phyloP scores from a whole-genome alignment of 352 stramenopile species.

The Phytophthora idaei region DNA sequence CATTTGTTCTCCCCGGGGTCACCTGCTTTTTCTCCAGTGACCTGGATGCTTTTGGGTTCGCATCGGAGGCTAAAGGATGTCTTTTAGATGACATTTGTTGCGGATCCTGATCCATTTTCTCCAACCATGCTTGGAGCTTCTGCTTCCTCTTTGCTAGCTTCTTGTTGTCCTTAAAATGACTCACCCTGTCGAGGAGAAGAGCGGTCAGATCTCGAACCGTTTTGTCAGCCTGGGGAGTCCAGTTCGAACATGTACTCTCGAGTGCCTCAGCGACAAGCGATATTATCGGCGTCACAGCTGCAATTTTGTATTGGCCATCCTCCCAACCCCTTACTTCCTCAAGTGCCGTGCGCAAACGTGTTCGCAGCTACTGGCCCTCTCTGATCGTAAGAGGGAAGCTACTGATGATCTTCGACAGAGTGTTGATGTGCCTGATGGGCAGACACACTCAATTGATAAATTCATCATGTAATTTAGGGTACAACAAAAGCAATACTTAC shows the following conservation, averaged over 20 bases:
- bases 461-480: neutral
- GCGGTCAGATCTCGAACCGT: conserved; percentile 9
- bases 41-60: neutral
- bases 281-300: conserved; percentile 5
- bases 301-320: conserved; percentile 8
- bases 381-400: conserved; percentile 12
- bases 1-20: neutral
- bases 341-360: conserved; percentile 6
- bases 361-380: conserved; percentile 5
- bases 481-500: conserved; percentile 2
- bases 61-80: neutral
- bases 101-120: conserved; percentile 6
- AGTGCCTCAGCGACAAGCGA: conserved; percentile 6
- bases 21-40: neutral
- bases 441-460: neutral
- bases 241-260: conserved; percentile 14
- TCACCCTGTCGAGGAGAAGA: conserved; percentile 6
- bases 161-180: conserved; percentile 8
- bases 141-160: conserved; percentile 10
- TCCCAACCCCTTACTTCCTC: conserved; percentile 13
- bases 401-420: conserved; percentile 16
- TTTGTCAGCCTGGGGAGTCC: conserved; percentile 6
- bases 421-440: conserved; percentile 1
- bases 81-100: neutral
- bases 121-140: conserved; percentile 12